Percentiles rank a stretch among this genome's conserved stretches.
phyloP scores from a whole-genome alignment of 805 yeast genomes.

The Cyberlindnera mycetangii region DNA sequence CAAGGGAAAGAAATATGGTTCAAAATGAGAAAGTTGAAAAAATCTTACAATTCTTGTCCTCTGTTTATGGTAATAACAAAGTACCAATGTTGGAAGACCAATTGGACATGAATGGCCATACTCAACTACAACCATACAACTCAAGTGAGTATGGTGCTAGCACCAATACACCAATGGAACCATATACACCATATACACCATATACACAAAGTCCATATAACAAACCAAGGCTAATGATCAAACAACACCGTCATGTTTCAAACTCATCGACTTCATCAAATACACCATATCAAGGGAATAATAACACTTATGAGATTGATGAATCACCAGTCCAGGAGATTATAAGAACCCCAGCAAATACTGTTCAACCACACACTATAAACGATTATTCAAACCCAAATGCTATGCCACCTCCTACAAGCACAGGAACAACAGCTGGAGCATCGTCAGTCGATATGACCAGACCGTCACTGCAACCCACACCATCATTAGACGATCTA shows the following conservation, averaged over 20 bases:
- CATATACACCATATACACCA: constrained; percentile 1
- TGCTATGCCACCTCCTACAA: background rate
- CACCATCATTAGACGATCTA: constrained; percentile 19
- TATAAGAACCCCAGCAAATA: constrained; percentile 17
- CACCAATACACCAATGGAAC: too few species aligned
- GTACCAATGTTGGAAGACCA: constrained; percentile 25
- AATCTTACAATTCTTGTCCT: constrained; percentile 81
- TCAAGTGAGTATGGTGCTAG: too few species aligned
- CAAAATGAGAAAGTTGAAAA: constrained; percentile 88
- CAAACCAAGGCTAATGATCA: constrained; percentile 24
- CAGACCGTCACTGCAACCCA: constrained; percentile 4
- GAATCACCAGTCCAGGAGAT: constrained; percentile 26
- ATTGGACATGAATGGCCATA: constrained; percentile 1
- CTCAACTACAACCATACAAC: too few species aligned
- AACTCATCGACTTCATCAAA: constrained; percentile 5
- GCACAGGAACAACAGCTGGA: too few species aligned
- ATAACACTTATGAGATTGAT: constrained; percentile 2
- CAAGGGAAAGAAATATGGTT: constrained; percentile 79
- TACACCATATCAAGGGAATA: constrained; percentile 2
- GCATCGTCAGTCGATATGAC: too few species aligned
- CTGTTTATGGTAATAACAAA: constrained; percentile 41
- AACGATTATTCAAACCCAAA: background rate
- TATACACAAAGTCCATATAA: constrained; percentile 3
- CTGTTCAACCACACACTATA: constrained; percentile 2
- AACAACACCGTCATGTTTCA: constrained; percentile 19